phyloP scores from a whole-genome alignment of 2,329 filamentous ascomycete species.

The Penicillium freii region DNA sequence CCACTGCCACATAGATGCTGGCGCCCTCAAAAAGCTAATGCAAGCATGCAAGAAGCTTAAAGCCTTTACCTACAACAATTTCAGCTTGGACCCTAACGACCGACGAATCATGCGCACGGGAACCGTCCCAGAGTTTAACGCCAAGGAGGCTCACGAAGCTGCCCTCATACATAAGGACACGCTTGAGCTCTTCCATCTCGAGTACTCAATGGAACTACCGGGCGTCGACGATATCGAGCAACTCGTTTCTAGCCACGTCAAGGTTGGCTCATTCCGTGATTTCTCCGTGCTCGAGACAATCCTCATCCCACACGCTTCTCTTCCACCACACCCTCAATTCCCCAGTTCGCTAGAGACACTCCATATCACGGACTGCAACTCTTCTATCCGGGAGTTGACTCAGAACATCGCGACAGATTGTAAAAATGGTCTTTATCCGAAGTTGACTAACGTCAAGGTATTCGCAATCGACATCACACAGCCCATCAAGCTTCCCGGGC shows the following conservation, averaged over 20 bases:
- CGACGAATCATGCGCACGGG: not conserved
- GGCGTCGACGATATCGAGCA: conserved; percentile 3
- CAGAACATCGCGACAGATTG: conserved; percentile 21
- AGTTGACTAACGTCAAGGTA: conserved; percentile 15
- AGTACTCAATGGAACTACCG: conserved; percentile 6
- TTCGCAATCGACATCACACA: conserved; percentile 19
- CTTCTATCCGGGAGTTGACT: conserved; percentile 18
- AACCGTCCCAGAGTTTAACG: conserved; percentile 13
- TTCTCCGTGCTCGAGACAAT: conserved; percentile 21
- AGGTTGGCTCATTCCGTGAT: conserved; percentile 22
- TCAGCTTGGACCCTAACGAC: not conserved
- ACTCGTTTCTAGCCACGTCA: conserved; percentile 3
- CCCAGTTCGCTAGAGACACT: conserved; percentile 16
- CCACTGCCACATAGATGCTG: conserved; percentile 1
- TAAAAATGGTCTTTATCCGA: conserved; percentile 20
- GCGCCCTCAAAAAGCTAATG: not conserved
- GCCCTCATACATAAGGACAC: conserved; percentile 22
- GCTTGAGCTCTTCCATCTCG: conserved; percentile 16
- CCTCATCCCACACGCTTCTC: conserved; percentile 18
- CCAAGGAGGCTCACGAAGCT: conserved; percentile 14
- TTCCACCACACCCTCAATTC: conserved; percentile 24
- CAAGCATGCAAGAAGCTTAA: conserved; percentile 8
- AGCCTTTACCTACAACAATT: conserved; percentile 15
- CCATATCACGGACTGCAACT: conserved; percentile 23
- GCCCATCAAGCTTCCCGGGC: conserved; percentile 15